phyloP scores from a whole-genome alignment of 2,329 filamentous ascomycete species.

The Aspergillus persii region DNA sequence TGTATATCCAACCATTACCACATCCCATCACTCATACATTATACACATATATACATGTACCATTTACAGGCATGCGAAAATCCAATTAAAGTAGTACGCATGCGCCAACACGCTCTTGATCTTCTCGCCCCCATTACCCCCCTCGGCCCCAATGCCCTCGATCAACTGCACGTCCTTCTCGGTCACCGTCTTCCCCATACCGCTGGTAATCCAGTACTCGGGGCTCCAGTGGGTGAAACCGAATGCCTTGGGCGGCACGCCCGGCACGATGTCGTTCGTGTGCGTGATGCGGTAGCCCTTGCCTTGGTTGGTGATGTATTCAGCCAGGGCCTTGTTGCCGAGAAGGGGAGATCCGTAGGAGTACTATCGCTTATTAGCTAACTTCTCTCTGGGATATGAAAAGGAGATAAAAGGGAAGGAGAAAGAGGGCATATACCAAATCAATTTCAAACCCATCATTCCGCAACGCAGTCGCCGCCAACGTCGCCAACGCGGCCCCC shows the following conservation, averaged over 20 bases:
- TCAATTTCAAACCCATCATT: slow-evolving; percentile 40
- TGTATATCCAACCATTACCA: background rate
- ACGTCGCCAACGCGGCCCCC: slow-evolving; percentile 50
- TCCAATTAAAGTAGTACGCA: slow-evolving; percentile 32
- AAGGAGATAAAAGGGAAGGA: background rate
- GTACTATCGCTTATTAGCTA: slow-evolving; percentile 28
- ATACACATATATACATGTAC: too few relatives aligned
- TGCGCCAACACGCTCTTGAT: slow-evolving; percentile 29
- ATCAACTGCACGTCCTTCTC: slow-evolving; percentile 32
- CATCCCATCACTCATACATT: background rate
- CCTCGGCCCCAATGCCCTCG: slow-evolving; percentile 29
- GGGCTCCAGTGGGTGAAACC: slow-evolving; percentile 39
- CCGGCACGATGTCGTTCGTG: slow-evolving; percentile 38
- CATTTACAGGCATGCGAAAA: slow-evolving; percentile 24
- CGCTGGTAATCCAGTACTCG: slow-evolving; percentile 42
- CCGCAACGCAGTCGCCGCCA: slow-evolving; percentile 48
- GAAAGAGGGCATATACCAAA: slow-evolving; percentile 37
- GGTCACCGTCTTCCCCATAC: slow-evolving; percentile 27
- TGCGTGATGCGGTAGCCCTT: slow-evolving; percentile 40
- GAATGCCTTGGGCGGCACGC: slow-evolving; percentile 32
- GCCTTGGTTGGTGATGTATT: slow-evolving; percentile 38
- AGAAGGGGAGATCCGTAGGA: slow-evolving; percentile 45
- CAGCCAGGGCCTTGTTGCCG: slow-evolving; percentile 38
- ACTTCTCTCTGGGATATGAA: too few relatives aligned
- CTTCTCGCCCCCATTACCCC: slow-evolving; percentile 35